Evolutionary conservation across 1,284 basidiomycete genomes (phyloP), one percentile per base, ranked within the genome.

Genomic region (Mycena citricolor): DNA sequence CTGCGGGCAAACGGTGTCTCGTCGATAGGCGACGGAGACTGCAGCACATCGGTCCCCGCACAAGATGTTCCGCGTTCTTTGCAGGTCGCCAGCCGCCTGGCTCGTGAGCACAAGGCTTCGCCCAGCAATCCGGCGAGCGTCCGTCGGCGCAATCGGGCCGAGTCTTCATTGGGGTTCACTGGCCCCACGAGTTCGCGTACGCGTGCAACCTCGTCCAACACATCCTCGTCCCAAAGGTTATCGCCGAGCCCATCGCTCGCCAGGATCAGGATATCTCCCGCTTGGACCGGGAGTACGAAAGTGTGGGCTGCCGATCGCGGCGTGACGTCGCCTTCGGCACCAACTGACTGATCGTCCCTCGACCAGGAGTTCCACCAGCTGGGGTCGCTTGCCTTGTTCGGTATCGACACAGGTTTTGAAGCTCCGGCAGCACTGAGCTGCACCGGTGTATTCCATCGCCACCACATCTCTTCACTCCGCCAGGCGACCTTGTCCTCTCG

Each of bases 201-300:
- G 32, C 84, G 73, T 11, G 78, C 69, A 10, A 97, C 86, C 57
- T 93, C 90, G 53, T 97, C 93, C 11, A 97, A 68, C 20, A 98
- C 86, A 52, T 97, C 94, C 59, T 92, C 87, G 61, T 97, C 94
- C 79, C 94, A 97, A 37, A 97, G 69, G 59, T 98, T 98, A 65
- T 98, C 94, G 58, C 87, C 86, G 38, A 97, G 71, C 1, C 94
- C 94, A 61, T 98, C 94, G 25, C 79, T 85, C 3, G 91, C 88
- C 24, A 97, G 77, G 45, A 97, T 87, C 34, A 97, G 81, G 31
- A 97, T 87, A 58, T 97, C 94, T 50, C 90, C 86, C 34, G 81
- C 80, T 57, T 83, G 77, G 4, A 97, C 92, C 16, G 84, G 83
- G 5, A 97, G 70, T 2, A 81, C 82, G 61, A 81, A 72, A 8